These are phyloP conservation scores for Aspergillus nomiae DNA, from an alignment of 2,329 filamentous ascomycete species.

Conservation along the genomic window DNA sequence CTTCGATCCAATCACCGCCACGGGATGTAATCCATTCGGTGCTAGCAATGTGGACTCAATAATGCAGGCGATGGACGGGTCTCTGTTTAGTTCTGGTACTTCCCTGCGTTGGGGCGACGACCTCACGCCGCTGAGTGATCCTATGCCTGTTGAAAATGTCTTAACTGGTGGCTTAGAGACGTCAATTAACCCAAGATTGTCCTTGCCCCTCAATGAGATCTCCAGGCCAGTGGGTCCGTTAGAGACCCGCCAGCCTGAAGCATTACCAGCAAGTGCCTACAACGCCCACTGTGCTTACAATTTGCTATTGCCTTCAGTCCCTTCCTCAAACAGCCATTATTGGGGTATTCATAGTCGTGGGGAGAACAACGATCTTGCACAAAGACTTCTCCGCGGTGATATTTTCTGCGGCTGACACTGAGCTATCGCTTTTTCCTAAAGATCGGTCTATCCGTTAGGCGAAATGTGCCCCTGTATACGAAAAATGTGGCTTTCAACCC, in stretches of 20 bases:
- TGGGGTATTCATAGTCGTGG: background rate
- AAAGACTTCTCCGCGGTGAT: background rate
- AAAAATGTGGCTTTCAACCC: too few species aligned
- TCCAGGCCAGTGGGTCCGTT: background rate
- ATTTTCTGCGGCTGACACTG: constrained; percentile 3
- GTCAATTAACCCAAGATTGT: background rate
- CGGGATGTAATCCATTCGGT: constrained; percentile 7
- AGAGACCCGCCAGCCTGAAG: background rate
- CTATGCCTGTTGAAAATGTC: background rate
- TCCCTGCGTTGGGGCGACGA: constrained; percentile 12
- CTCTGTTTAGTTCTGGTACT: background rate
- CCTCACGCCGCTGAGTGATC: constrained; percentile 7
- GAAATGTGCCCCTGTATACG: background rate
- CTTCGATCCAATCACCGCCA: background rate
- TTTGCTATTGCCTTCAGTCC: background rate
- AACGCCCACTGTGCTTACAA: background rate
- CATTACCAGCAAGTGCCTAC: background rate
- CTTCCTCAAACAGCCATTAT: background rate
- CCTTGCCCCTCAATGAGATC: background rate
- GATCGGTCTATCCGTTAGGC: background rate
- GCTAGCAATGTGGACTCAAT: constrained; percentile 1
- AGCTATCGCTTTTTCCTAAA: constrained; percentile 10
- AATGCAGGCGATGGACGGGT: background rate
- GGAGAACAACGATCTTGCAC: background rate
- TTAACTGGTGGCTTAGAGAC: background rate